phyloP scores from a whole-genome alignment of 2,329 filamentous ascomycete species.

The Atkinsonella texensis region DNA sequence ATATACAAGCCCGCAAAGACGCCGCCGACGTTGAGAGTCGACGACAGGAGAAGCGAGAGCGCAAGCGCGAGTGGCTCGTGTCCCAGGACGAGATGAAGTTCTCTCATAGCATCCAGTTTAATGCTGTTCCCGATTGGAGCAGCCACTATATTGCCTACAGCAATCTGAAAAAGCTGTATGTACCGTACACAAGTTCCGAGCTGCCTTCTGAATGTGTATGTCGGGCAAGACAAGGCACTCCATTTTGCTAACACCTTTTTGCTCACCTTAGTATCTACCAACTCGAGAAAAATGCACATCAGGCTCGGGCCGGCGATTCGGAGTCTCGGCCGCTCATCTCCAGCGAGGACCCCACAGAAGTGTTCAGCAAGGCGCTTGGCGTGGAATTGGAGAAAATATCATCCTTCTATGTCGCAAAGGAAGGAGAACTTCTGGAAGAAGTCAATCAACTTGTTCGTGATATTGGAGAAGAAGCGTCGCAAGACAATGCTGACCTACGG shows the following conservation, averaged over 20 bases:
- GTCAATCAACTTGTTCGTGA: constrained; percentile 67
- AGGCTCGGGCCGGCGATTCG: constrained; percentile 51
- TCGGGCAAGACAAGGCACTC: not conserved
- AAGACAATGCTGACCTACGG: constrained; percentile 27
- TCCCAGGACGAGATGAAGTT: constrained; percentile 93
- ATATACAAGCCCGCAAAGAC: constrained; percentile 18
- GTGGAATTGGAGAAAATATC: constrained; percentile 89
- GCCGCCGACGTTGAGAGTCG: constrained; percentile 21
- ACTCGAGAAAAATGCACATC: constrained; percentile 75
- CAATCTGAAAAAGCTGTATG: constrained; percentile 95
- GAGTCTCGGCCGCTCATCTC: constrained; percentile 77
- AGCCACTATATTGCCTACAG: constrained; percentile 96
- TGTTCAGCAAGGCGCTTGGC: constrained; percentile 73
- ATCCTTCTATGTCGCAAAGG: constrained; percentile 82
- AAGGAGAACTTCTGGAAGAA: constrained; percentile 75
- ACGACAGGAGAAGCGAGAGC: constrained; percentile 34
- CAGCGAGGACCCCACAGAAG: constrained; percentile 61
- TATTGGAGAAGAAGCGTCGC: constrained; percentile 50
- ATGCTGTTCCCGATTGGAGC: constrained; percentile 99
- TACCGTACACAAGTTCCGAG: constrained; percentile 10
- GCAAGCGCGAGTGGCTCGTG: constrained; percentile 60
- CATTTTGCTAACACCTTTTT: not conserved
- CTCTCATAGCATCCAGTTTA: constrained; percentile 98
- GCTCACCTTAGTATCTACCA: constrained; percentile 65
- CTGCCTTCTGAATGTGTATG: not conserved